Evolutionary conservation across 345 rosid genomes (phyloP), one percentile per base, ranked within the genome.

Genomic region (Euphorbia pulcherrima): DNA sequence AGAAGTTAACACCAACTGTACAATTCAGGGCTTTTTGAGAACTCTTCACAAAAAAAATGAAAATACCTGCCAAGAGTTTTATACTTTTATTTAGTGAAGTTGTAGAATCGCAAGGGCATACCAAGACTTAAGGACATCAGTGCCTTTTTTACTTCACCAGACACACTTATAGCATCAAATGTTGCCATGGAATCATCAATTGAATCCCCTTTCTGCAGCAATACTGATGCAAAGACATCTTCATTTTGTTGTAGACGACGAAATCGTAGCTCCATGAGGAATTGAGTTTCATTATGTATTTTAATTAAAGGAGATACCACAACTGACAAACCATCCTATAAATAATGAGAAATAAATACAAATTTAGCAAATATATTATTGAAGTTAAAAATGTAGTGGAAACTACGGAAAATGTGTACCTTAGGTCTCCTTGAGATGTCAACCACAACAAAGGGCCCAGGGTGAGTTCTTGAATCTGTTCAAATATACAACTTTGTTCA

Each of bases 401-500:
- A 63, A 53, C 71, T 67, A 62, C 68, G 53, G 50, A 60, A 77
- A 62, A 5, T 14, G 9, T 8, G 58, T 79, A 92, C 98, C 97
- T 88, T 90, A 65, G 80, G 68, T 68, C 76, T 84, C 62, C 87
- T 87, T 74, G 82, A 80, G 75, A 87, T 71, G 74, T 88, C 93
- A 67, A 87, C 83, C 55, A 92, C 87, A 76, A 92, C 46, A 76
- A 88, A 83, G 11, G 98, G 98, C 59, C 98, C 98, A 39, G 97
- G 98, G 69, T 83, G 83, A 77, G 85, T 84, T 82, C 78, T 90
- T 68, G 97, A 85, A 80, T 84, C 98, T 92, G 87, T 58, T 77
- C 46, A 75, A 79, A 41, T 44, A 11, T 6, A 24, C 16, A 62
- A 44, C 5, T 24, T 62, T 62, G n/a, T 3, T 44, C 27, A 24